Evolutionary conservation across 192 early-diverging fungal species (phyloP), one percentile per base, ranked within the genome.

Genomic region (Linnemannia schmuckeri): DNA sequence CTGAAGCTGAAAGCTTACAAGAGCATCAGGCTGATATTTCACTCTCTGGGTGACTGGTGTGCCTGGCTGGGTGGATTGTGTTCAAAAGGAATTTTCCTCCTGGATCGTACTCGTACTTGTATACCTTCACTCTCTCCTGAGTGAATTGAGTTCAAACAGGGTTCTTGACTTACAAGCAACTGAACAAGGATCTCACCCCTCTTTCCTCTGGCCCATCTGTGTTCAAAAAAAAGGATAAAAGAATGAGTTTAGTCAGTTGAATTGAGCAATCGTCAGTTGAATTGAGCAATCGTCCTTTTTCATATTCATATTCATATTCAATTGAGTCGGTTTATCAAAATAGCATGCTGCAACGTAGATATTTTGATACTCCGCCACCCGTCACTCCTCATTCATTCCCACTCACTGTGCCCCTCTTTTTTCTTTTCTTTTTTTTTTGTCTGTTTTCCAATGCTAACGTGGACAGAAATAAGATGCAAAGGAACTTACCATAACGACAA

Each of bases 71-170:
- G 47, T 49, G 13, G 47, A 17, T 49, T 49, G 6, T 17, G 13
- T 49, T 15, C 47, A 49, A 17, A 15, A 52, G 1, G 18, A 20
- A 17, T 52, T 52, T 52, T 18, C 20, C 20, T 18, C 49, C 5
- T 52, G 49, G 49, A 52, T 52, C 49, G 20, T 22, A 70, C 4
- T 3, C 20, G 24, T 24, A 17, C 20, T 24, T 24, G 69, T 33
- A 40, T 37, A 18, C 17, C 40, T 30, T 46, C 42, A 41, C 12
- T 41, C 40, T 46, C n/a, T 24, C 76, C 1, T 66, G 27, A 35
- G n/a, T 13, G 52, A 83, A 78, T 78, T 78, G 82, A 54, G 76
- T 78, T 77, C 76, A 83, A 54, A 44, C 76, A 83, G 76, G 71
- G 82, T 83, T 82, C 74, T 66, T 66, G 61, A 66, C n/a, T 46